Conservation (phyloP, 768 basidiomycete genomes). For the Pleurotus eryngii region DNA sequence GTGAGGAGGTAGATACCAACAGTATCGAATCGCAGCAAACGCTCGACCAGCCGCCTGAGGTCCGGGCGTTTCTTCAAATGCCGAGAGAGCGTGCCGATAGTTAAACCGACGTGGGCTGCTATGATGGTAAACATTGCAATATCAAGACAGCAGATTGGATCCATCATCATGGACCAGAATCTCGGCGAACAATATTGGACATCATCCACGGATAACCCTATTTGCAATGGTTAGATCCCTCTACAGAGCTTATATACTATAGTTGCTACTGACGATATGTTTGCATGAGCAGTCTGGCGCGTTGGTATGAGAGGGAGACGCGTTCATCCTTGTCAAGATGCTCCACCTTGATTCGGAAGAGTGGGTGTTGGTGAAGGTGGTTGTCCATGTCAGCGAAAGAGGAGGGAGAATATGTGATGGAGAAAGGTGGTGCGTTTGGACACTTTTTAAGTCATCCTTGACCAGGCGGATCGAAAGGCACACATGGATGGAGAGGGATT, state of each 20-base stretch:
- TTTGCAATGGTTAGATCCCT: constrained; percentile 6
- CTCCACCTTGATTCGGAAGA: constrained; percentile 43
- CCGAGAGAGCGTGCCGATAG: constrained; percentile 52
- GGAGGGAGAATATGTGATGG: neutral
- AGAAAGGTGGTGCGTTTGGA: neutral
- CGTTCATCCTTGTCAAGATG: constrained; percentile 43
- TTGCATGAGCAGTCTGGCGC: constrained; percentile 45
- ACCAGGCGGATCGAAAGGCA: neutral
- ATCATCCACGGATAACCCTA: constrained; percentile 43
- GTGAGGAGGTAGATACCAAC: constrained; percentile 52
- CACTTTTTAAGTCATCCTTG: constrained; percentile 4
- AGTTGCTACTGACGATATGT: constrained; percentile 38
- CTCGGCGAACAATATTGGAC: constrained; percentile 44
- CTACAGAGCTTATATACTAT: constrained; percentile 8
- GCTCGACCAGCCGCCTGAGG: constrained; percentile 43
- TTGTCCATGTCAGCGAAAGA: constrained; percentile 27
- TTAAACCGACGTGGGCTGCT: constrained; percentile 47
- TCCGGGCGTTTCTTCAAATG: constrained; percentile 48
- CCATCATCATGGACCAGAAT: constrained; percentile 53
- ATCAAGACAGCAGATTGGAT: constrained; percentile 49
- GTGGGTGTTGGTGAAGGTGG: constrained; percentile 39
- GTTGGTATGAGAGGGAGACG: constrained; percentile 45
- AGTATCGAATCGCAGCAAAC: constrained; percentile 49
- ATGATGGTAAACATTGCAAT: constrained; percentile 53
- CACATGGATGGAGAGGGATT: constrained; percentile 6